These are phyloP conservation scores for Pseudocohnilembus persalinus DNA, from an alignment of 169 alveolate genomes.

Conservation along the genomic window DNA sequence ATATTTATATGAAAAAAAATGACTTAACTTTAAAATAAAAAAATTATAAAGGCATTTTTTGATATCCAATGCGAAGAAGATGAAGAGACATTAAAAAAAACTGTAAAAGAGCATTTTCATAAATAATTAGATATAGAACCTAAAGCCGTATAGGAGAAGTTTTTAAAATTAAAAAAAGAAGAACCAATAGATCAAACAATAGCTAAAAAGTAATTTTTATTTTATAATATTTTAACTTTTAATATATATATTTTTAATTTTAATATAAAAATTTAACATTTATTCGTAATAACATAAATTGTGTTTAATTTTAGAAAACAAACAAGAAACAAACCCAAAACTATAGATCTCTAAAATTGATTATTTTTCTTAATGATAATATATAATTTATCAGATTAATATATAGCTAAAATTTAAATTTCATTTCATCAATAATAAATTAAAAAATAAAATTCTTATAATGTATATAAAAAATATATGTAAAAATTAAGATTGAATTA, in stretches of 20 bases:
- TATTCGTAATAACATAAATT: too few relatives aligned
- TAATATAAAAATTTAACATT: too few relatives aligned
- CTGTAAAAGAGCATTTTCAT: constrained; percentile 7
- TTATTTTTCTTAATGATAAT: too few relatives aligned
- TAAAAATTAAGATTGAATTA: too few relatives aligned
- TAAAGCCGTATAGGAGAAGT: not conserved
- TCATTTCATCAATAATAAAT: too few relatives aligned
- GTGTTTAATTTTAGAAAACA: not conserved
- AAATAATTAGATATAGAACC: constrained; percentile 1
- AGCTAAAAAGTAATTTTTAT: not conserved
- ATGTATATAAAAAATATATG: too few relatives aligned
- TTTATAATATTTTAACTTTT: too few relatives aligned
- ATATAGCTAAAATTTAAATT: too few relatives aligned
- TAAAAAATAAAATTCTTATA: too few relatives aligned
- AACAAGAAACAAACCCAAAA: not conserved
- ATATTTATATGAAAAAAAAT: not conserved
- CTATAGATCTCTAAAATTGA: not conserved
- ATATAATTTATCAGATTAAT: too few relatives aligned
- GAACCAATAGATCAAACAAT: constrained; percentile 1
- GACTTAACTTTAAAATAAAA: not conserved
- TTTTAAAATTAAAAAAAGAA: constrained; percentile 10
- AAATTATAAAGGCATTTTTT: constrained; percentile 6
- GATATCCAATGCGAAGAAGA: constrained; percentile 9
- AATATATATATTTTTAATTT: too few relatives aligned
- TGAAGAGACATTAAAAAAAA: not conserved